Base-by-base conservation (phyloP, 2,329 filamentous ascomycete genomes). In the Aspergillus costaricaensis region DNA sequence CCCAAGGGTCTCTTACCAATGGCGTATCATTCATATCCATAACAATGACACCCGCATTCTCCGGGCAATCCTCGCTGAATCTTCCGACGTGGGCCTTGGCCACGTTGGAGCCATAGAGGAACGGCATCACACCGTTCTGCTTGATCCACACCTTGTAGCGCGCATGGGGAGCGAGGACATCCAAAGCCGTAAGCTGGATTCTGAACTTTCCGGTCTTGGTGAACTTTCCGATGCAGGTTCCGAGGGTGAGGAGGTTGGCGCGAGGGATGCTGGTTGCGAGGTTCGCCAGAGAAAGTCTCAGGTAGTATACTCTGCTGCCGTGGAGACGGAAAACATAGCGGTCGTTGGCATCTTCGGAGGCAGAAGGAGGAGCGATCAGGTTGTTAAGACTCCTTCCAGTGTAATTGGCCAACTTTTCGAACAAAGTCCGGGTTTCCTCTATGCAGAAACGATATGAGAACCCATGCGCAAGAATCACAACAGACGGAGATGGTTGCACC, bases 121-220 rank as follows among this genome's bases (percentile, higher is more conserved):
- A 98, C 1, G 95, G 94, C 92, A 97, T 96, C 72, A 96, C 93
- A 67, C 95, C 95, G 79, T 98, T 98, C 61, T 88, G 86, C 79
- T 96, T 96, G 68, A 99, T 89, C 92, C 93, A 98, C 69, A 98
- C 88, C 86, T 98, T 98, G 81, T 96, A 96, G 61, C 95, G 85
- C 48, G 94, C 94, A 76, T 97, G 92, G 66, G 91, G 89, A 59
- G 93, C 91, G 67, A 99, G 89, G 65, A 97, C 86, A 65, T 92
- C 90, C 60, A 99, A 83, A n/a, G 86, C 91, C 1, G 94, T 98
- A 73, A 98, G 91, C 80, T 97, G 93, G 58, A 99, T 44, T 21
- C 52, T 55, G 21, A 55, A 44, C 38, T 47, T 47, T 17, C 52
- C 52, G 9, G 52, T 44, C 39, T 36, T 51, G n/a, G 59, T 57